Percentiles rank a stretch among this genome's conserved stretches.
phyloP scores from a whole-genome alignment of 2,329 filamentous ascomycete species.

The Pestalotiopsis sp. region DNA sequence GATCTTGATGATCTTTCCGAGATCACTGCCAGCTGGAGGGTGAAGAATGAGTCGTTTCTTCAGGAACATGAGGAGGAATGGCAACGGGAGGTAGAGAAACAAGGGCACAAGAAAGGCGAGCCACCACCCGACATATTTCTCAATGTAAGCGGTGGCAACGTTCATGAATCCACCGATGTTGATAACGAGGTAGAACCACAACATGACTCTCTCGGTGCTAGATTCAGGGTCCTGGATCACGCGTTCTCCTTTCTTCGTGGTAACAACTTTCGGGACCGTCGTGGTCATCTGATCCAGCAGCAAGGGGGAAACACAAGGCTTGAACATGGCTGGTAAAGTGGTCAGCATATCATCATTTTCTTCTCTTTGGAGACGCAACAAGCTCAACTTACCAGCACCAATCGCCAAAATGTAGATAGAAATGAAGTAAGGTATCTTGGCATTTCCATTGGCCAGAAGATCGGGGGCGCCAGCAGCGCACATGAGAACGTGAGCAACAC shows the following conservation, averaged over 20 bases:
- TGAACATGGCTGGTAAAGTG: constrained; percentile 55
- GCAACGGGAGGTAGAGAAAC: constrained; percentile 47
- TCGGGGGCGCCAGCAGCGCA: constrained; percentile 57
- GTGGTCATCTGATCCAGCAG: constrained; percentile 68
- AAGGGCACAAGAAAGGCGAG: constrained; percentile 46
- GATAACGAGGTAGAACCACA: constrained; percentile 62
- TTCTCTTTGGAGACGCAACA: not conserved
- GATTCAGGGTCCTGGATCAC: constrained; percentile 71
- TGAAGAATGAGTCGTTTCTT: constrained; percentile 44
- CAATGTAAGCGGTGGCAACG: constrained; percentile 54
- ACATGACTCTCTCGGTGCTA: constrained; percentile 67
- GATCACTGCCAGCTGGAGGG: constrained; percentile 47
- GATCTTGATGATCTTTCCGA: constrained; percentile 44
- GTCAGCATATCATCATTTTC: not conserved
- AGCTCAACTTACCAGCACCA: constrained; percentile 59
- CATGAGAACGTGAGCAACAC: constrained; percentile 70
- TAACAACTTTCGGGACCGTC: constrained; percentile 55
- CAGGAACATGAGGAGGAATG: constrained; percentile 43
- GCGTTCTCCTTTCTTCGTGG: constrained; percentile 57
- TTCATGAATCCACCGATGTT: constrained; percentile 57
- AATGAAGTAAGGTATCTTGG: constrained; percentile 43
- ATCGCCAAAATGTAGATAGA: constrained; percentile 57
- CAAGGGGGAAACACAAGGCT: constrained; percentile 71
- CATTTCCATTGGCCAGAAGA: constrained; percentile 62
- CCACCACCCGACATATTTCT: constrained; percentile 55